These are phyloP conservation scores for Aspergillus brunneoviolaceus DNA, from an alignment of 2,329 filamentous ascomycete genomes.

Conservation along the genomic window DNA sequence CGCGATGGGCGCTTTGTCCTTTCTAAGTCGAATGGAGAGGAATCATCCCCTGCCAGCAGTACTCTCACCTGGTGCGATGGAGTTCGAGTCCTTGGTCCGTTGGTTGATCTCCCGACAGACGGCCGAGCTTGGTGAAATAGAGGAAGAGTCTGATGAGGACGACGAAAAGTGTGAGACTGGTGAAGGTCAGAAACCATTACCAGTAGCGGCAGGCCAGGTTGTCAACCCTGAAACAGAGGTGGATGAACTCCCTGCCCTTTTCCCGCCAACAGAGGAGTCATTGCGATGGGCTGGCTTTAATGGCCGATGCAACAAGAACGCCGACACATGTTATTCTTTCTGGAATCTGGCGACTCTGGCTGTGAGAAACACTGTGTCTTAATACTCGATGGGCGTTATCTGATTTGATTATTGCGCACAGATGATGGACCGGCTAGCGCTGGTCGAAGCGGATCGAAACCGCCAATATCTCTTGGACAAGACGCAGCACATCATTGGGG, in stretches of 20 bases:
- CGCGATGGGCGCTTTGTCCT: constrained; percentile 72
- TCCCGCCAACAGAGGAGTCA: constrained; percentile 25
- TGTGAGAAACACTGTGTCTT: constrained; percentile 32
- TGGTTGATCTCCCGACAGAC: constrained; percentile 69
- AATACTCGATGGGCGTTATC: neutral
- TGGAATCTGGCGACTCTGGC: constrained; percentile 73
- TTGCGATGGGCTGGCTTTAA: constrained; percentile 73
- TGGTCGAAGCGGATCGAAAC: constrained; percentile 61
- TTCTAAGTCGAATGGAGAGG: constrained; percentile 65
- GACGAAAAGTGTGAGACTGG: constrained; percentile 26
- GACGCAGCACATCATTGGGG: constrained; percentile 82
- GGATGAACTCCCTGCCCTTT: constrained; percentile 27
- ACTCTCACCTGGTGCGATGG: constrained; percentile 27
- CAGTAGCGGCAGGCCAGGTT: constrained; percentile 6
- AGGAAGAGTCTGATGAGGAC: constrained; percentile 47
- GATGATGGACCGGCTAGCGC: constrained; percentile 57
- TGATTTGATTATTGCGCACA: constrained; percentile 35
- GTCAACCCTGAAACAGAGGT: constrained; percentile 27
- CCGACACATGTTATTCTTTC: constrained; percentile 94
- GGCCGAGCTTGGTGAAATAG: constrained; percentile 51
- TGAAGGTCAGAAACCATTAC: constrained; percentile 7
- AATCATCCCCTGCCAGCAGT: constrained; percentile 23
- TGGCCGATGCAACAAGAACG: constrained; percentile 84
- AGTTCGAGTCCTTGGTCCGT: constrained; percentile 41
- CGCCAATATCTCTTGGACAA: constrained; percentile 79